Conservation (phyloP, 176 grass and related monocot genomes). For the Eleusine coracana region DNA sequence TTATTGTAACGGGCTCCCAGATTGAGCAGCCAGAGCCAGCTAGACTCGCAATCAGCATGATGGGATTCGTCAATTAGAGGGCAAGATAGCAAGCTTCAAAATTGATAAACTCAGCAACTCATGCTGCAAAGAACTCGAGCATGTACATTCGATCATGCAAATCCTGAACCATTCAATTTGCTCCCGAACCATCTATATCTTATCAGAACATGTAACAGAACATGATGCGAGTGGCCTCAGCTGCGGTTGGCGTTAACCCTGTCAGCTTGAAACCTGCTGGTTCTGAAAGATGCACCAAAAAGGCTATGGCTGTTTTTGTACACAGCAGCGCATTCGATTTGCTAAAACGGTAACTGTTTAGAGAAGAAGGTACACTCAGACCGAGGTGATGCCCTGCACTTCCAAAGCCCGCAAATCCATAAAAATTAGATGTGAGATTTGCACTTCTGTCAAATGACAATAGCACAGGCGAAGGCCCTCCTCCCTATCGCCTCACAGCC, state of each 20-base stretch:
- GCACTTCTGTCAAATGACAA: conserved; percentile 38
- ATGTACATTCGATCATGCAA: background rate
- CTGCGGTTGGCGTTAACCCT: background rate
- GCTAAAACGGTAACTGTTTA: background rate
- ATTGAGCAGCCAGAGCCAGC: background rate
- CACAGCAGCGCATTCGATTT: background rate
- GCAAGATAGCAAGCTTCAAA: background rate
- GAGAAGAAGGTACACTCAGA: conserved; percentile 2
- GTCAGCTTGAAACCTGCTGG: background rate
- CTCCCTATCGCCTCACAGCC: conserved; percentile 52
- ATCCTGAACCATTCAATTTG: background rate
- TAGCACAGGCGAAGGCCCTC: conserved; percentile 63
- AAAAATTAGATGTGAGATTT: conserved; percentile 18
- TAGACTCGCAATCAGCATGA: background rate
- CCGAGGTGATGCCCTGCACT: background rate
- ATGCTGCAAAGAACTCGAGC: background rate
- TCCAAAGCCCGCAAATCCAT: background rate
- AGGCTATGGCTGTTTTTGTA: background rate
- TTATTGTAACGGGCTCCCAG: background rate
- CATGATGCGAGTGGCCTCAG: background rate
- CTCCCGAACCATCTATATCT: background rate
- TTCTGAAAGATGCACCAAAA: background rate
- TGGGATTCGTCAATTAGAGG: background rate
- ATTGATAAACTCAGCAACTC: background rate
- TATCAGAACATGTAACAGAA: background rate